Conservation (phyloP, 495 filamentous ascomycete species). For the Neurospora sp. region DNA sequence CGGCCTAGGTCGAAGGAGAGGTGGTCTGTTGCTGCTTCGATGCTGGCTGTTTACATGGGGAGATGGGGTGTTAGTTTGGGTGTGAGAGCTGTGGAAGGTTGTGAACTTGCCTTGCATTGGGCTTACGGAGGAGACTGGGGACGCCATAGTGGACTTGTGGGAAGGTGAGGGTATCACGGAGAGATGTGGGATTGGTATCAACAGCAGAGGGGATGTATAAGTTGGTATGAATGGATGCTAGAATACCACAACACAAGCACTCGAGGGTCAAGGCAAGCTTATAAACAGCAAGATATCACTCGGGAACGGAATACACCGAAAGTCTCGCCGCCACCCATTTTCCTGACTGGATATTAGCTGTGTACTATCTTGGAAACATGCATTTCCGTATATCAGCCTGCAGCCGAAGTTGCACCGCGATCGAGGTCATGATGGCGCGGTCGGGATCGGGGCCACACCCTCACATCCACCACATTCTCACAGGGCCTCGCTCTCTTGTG, state of each 20-base stretch:
- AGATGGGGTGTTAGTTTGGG: background rate
- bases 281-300: background rate
- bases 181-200: background rate
- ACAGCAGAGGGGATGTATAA: background rate
- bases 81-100: background rate
- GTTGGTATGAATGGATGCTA: background rate
- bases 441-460: background rate
- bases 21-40: slow-evolving; percentile 11
- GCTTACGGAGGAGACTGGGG: background rate
- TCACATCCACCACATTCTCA: background rate
- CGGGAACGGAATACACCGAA: background rate
- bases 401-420: background rate
- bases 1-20: slow-evolving; percentile 9
- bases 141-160: background rate
- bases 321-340: background rate
- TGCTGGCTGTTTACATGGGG: slow-evolving; percentile 8
- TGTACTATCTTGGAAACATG: background rate
- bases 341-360: background rate
- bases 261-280: background rate
- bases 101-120: background rate
- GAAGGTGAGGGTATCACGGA: background rate
- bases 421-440: background rate
- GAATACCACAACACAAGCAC: background rate
- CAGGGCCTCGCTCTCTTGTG: background rate
- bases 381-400: background rate